Base-by-base conservation (phyloP, 176 grass and related monocot species). In the Bothriochloa decipiens region DNA sequence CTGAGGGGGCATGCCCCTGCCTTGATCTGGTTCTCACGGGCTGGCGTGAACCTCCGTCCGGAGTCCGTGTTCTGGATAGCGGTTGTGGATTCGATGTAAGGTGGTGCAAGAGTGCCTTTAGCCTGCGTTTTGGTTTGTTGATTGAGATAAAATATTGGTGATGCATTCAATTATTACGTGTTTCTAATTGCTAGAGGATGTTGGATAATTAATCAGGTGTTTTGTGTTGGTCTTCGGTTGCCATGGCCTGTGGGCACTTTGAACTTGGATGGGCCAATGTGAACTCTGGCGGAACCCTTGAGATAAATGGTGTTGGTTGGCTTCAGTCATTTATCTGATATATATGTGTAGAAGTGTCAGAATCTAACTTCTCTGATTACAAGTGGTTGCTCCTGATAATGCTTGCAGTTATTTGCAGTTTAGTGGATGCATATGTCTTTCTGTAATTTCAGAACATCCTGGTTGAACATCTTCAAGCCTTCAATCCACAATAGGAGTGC, bases 1-100 rank as follows among this genome's bases (percentile, higher is more conserved):
- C 17, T 74, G 28, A 33, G 8, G 27, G 12, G 36, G 46, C 26
- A 18, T 50, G 15, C 23, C 15, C 23, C 45, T 17, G 8, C 26
- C 43, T 29, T 20, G 67, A 90, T 68, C 88, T 70, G 57, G 43
- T 72, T 72, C 72, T 20, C 52, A 17, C 17, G 35, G 18, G 12
- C 0, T 55, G 14, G 27, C 35, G 67, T 16, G 68, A 64, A 20
- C 9, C 40, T 68, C 35, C 62, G 23, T 22, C 40, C 11, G 14
- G 29, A 67, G 65, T 57, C 70, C 27, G 33, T 23, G 60, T 13
- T 66, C 58, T 39, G 45, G 58, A 46, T 67, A 35, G 33, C 45
- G 35, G 22, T 23, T 23, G 32, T 40, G 70, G 15, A 36, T 65
- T 69, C 68, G 20, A 39, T 74, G 60, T 22, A 47, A 49, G 46